Conservation (phyloP, 1,284 basidiomycete species). For the Ustilago lituana region DNA sequence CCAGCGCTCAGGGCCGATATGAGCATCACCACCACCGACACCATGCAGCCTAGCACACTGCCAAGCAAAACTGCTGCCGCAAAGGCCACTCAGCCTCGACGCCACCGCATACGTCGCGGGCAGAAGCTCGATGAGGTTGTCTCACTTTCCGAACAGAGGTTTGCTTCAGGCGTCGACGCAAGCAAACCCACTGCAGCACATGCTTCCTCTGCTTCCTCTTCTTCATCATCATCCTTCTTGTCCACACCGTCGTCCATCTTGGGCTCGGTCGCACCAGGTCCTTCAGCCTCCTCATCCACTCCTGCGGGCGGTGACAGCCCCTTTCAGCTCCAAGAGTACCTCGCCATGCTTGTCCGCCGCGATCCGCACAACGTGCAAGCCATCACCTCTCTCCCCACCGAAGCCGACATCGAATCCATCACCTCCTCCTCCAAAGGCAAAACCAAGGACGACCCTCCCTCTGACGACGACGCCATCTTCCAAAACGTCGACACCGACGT, state of each 20-base stretch:
- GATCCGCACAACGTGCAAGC: conserved; percentile 87
- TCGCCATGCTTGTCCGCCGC: conserved; percentile 82
- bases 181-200: conserved; percentile 2
- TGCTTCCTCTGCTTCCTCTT: conserved; percentile 8
- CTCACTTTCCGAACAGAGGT: conserved; percentile 21
- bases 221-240: conserved; percentile 3
- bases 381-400: conserved; percentile 75
- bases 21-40: conserved; percentile 39
- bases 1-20: too few species aligned
- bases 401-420: conserved; percentile 36
- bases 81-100: conserved; percentile 8
- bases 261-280: conserved; percentile 4
- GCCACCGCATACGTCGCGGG: conserved; percentile 48
- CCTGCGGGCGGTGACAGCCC: conserved; percentile 74
- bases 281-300: conserved; percentile 6
- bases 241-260: too few species aligned
- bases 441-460: conserved; percentile 17
- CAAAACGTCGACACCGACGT: conserved; percentile 73
- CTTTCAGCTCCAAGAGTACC: conserved; percentile 94
- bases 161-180: conserved; percentile 2
- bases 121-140: conserved; percentile 51
- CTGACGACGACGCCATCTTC: conserved; percentile 18
- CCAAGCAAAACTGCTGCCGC: conserved; percentile 4
- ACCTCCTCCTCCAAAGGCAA: conserved; percentile 63
- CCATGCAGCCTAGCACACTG: conserved; percentile 7